Conservation (phyloP, 768 basidiomycete genomes). For the Lactifluus volemus region DNA sequence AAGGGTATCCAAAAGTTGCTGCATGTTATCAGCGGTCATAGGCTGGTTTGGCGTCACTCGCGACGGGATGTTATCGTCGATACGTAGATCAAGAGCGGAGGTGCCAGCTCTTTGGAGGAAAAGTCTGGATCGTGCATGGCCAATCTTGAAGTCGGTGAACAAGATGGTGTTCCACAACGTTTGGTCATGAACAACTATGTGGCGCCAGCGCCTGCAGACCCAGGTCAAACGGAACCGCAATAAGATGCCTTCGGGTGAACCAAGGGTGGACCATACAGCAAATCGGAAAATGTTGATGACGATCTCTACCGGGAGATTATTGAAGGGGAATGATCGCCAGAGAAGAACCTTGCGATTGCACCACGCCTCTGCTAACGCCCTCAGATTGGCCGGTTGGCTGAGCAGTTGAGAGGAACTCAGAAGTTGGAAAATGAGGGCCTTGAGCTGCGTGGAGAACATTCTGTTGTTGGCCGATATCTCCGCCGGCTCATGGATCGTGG, state of each 20-base stretch:
- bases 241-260: constrained; percentile 16
- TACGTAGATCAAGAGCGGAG: constrained; percentile 51
- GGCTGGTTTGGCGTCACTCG: constrained; percentile 4
- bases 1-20: constrained; percentile 40
- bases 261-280: constrained; percentile 42
- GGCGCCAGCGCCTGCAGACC: constrained; percentile 38
- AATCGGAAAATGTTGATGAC: constrained; percentile 54
- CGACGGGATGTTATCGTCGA: constrained; percentile 34
- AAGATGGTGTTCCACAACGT: constrained; percentile 44
- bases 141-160: constrained; percentile 42
- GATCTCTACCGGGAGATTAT: constrained; percentile 57
- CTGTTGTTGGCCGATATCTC: background rate
- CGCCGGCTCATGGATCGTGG: background rate
- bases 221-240: constrained; percentile 45
- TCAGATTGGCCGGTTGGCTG: background rate
- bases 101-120: constrained; percentile 52
- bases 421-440: background rate
- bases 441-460: background rate
- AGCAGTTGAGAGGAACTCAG: background rate
- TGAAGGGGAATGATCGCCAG: constrained; percentile 43
- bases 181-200: constrained; percentile 22
- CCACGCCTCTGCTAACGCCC: background rate
- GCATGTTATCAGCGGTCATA: constrained; percentile 38
- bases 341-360: constrained; percentile 23
- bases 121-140: constrained; percentile 42